phyloP scores from a whole-genome alignment of 2,329 filamentous ascomycete genomes.

The Colletotrichum sp. region DNA sequence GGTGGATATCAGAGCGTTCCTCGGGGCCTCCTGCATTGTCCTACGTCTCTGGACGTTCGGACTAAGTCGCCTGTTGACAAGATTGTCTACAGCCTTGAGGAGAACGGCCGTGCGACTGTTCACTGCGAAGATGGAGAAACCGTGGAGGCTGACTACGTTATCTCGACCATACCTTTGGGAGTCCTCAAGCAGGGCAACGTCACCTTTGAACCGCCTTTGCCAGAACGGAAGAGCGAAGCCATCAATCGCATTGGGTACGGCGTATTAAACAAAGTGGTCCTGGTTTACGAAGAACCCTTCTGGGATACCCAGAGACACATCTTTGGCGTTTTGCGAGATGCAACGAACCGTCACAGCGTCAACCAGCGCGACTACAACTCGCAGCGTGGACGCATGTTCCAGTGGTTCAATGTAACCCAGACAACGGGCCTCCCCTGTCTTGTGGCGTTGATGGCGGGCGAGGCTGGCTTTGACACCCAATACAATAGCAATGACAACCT shows the following conservation, averaged over 20 bases:
- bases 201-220: conserved; percentile 89
- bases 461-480: conserved; percentile 90
- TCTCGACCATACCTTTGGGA: conserved; percentile 88
- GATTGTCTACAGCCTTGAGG: conserved; percentile 67
- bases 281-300: conserved; percentile 88
- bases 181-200: conserved; percentile 86
- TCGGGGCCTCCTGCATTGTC: conserved; percentile 81
- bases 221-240: conserved; percentile 81
- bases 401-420: conserved; percentile 96
- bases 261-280: conserved; percentile 90
- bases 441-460: conserved; percentile 93
- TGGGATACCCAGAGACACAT: conserved; percentile 93
- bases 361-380: conserved; percentile 79
- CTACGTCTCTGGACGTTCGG: conserved; percentile 77
- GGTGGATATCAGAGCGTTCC: conserved; percentile 95
- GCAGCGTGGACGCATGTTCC: conserved; percentile 89
- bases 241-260: conserved; percentile 90
- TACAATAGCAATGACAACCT: conserved; percentile 75
- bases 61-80: conserved; percentile 75
- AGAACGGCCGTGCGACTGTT: conserved; percentile 43
- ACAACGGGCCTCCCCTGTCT: conserved; percentile 88
- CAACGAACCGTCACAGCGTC: conserved; percentile 72
- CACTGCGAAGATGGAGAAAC: conserved; percentile 79
- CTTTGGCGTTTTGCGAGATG: conserved; percentile 86
- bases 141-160: conserved; percentile 87